These are phyloP conservation scores for Liquidambar formosana DNA, from an alignment of 164 flowering plant genomes.

Conservation along the genomic window DNA sequence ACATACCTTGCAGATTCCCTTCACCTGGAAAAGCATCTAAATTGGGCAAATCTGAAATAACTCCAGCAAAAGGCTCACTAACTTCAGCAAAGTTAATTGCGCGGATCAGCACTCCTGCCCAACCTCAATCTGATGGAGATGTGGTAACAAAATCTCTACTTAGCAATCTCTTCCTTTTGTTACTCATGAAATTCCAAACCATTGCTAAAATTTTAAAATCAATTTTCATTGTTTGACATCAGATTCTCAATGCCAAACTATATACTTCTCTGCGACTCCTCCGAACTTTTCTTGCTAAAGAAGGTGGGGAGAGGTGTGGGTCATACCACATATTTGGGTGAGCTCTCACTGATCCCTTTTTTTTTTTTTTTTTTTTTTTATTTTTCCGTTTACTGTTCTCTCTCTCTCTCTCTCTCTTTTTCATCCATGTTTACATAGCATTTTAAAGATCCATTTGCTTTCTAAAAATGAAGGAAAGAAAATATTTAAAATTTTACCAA, in stretches of 20 bases:
- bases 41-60: slow-evolving; percentile 38
- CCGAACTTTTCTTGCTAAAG: slow-evolving; percentile 67
- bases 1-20: slow-evolving; percentile 59
- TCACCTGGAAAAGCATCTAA: slow-evolving; percentile 47
- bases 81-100: slow-evolving; percentile 45
- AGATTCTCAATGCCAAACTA: slow-evolving; percentile 77
- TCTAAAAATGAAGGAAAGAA: not conserved
- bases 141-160: slow-evolving; percentile 41
- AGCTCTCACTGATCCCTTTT: slow-evolving; percentile 11
- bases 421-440: not conserved
- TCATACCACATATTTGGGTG: slow-evolving; percentile 84
- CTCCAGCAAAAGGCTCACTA: slow-evolving; percentile 63
- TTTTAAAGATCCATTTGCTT: not conserved
- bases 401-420: not conserved
- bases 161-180: not conserved
- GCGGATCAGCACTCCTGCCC: slow-evolving; percentile 35
- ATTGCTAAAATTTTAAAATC: not conserved
- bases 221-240: slow-evolving; percentile 9
- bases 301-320: slow-evolving; percentile 69
- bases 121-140: slow-evolving; percentile 49
- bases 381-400: not conserved
- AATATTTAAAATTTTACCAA: not conserved
- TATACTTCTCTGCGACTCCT: slow-evolving; percentile 64
- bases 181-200: not conserved
- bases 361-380: not conserved